Evolutionary conservation across 1,139 yeast species (phyloP).

Genomic region (Geotrichum citri-aurantii): DNA sequence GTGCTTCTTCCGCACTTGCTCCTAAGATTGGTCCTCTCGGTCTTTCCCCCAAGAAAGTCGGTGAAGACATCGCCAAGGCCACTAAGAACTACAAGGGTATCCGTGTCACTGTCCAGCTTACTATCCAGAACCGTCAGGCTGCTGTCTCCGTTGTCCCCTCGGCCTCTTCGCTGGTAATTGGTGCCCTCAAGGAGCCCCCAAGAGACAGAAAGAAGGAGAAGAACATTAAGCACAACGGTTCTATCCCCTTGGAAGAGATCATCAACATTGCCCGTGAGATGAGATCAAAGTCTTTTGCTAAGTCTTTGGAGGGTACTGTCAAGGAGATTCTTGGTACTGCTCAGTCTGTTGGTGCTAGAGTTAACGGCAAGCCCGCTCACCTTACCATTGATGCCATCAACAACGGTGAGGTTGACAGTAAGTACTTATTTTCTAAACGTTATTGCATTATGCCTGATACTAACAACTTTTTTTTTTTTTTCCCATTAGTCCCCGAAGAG

Average conservation of each 20-base stretch:
- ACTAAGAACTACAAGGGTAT: constrained; percentile 99
- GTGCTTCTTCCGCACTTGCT: constrained; percentile 99
- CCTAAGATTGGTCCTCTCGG: constrained; percentile 99
- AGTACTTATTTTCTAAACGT: constrained; percentile 15
- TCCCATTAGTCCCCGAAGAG: constrained; percentile 18
- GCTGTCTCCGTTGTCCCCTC: constrained; percentile 98
- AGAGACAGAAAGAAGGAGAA: constrained; percentile 99
- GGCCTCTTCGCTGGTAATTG: constrained; percentile 97
- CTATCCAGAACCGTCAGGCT: constrained; percentile 99
- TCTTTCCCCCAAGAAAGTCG: constrained; percentile 99
- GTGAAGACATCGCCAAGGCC: constrained; percentile 99
- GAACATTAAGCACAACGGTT: constrained; percentile 99
- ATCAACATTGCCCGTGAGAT: constrained; percentile 96
- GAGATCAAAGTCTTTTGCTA: constrained; percentile 97
- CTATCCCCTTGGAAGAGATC: constrained; percentile 95
- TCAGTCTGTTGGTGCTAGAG: constrained; percentile 98
- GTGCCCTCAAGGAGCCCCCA: constrained; percentile 99
- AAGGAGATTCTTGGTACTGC: constrained; percentile 99
- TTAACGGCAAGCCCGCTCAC: constrained; percentile 98
- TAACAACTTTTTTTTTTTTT: constrained; percentile 1
- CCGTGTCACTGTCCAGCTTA: constrained; percentile 97
- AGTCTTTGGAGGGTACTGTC: constrained; percentile 91
- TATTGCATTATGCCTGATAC: neutral
- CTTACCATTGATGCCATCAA: constrained; percentile 96
- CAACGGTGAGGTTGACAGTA: constrained; percentile 89